A percentile compares a stretch with the other conserved stretches of the same genome.
Evolutionary conservation across 2,329 filamentous ascomycete species (phyloP).

Genomic region (Talaromyces sp.): DNA sequence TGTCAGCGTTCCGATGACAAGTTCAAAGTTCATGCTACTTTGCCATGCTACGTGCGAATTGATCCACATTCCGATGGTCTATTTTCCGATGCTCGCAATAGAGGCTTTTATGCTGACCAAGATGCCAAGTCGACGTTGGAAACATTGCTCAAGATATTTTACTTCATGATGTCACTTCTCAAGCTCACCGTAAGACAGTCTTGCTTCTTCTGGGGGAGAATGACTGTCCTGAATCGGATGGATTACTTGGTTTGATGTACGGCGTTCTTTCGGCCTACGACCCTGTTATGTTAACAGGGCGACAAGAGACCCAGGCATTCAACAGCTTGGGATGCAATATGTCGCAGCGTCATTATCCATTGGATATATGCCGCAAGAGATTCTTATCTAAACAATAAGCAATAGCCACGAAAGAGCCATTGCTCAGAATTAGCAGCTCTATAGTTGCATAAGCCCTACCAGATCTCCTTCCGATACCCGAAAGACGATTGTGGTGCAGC

Average conservation of each 20-base stretch:
- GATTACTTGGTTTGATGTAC: not conserved
- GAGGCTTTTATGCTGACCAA: not conserved
- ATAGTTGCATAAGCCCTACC: too few relatives aligned
- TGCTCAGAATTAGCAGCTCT: not conserved
- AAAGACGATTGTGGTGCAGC: not conserved
- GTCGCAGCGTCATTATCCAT: not conserved
- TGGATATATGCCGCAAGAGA: not conserved
- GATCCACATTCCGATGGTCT: conserved; percentile 5
- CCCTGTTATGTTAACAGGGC: not conserved
- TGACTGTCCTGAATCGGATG: not conserved
- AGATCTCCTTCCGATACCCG: not conserved
- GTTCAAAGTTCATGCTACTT: not conserved
- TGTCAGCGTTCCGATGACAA: conserved; percentile 8
- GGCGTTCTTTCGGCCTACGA: not conserved
- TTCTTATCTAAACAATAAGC: not conserved
- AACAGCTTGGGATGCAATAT: not conserved
- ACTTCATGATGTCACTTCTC: conserved; percentile 8
- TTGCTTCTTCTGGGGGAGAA: not conserved
- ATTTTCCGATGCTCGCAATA: not conserved
- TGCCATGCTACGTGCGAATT: not conserved
- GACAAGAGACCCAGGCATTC: not conserved
- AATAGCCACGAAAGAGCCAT: not conserved
- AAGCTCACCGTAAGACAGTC: not conserved
- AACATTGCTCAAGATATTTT: not conserved
- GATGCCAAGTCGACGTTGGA: not conserved